A percentile compares a stretch with the other conserved stretches of the same genome.
These are phyloP conservation scores for Elaeis guineensis DNA, from an alignment of 176 grass and related monocot species.

Conservation along the genomic window DNA sequence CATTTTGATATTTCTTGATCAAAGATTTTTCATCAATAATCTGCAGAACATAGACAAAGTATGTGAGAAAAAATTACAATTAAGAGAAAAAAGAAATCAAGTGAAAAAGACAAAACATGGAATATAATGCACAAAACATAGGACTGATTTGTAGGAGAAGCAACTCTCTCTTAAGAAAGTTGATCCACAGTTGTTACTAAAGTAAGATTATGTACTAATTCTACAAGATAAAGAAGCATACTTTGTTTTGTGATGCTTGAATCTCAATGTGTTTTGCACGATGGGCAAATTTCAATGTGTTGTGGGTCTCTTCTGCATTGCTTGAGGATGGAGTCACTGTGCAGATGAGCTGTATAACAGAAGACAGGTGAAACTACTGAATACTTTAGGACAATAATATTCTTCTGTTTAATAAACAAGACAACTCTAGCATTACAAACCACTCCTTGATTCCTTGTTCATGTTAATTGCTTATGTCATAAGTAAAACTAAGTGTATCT, in stretches of 20 bases:
- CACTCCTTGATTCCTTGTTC: neutral
- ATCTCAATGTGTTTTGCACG: conserved; percentile 93
- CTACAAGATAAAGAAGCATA: conserved; percentile 10
- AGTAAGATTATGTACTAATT: too few relatives aligned
- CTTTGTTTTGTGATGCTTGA: conserved; percentile 98
- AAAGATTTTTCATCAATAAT: conserved; percentile 99
- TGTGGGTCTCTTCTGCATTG: conserved; percentile 96
- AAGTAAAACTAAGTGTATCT: conserved; percentile 20
- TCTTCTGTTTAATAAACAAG: too few relatives aligned
- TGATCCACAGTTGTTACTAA: too few relatives aligned
- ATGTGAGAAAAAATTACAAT: conserved; percentile 16
- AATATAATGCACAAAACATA: conserved; percentile 5
- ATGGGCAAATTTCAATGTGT: conserved; percentile 96
- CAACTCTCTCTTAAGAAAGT: too few relatives aligned
- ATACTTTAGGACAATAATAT: too few relatives aligned
- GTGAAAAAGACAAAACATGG: neutral
- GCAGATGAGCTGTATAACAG: conserved; percentile 71
- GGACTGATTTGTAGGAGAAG: neutral
- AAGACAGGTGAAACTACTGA: conserved; percentile 18
- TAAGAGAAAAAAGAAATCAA: conserved; percentile 14
- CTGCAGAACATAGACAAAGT: conserved; percentile 37
- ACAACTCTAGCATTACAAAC: too few relatives aligned
- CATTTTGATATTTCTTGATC: conserved; percentile 99
- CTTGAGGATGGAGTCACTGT: conserved; percentile 98
- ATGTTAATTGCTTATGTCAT: neutral